These are phyloP conservation scores for Rhynchospora breviuscula DNA, from an alignment of 176 grass and related monocot genomes.

Conservation along the genomic window DNA sequence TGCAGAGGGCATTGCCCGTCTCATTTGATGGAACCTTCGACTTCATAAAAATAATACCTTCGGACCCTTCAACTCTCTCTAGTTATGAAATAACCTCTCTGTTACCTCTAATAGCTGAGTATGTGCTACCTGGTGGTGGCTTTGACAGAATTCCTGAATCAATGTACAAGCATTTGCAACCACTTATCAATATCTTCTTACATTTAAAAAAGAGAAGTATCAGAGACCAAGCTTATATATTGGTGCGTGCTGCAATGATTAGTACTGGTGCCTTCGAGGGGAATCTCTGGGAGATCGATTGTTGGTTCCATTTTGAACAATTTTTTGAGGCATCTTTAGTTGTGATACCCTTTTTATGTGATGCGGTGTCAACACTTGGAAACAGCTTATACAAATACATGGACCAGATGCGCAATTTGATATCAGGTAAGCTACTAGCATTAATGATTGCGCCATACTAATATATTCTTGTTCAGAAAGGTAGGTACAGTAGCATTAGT, in stretches of 20 bases:
- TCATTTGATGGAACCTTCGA: slow-evolving; percentile 89
- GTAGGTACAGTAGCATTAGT: not conserved
- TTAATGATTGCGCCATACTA: not conserved
- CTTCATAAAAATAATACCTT: slow-evolving; percentile 75
- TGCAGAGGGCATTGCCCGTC: slow-evolving; percentile 50
- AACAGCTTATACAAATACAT: slow-evolving; percentile 86
- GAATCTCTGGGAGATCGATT: slow-evolving; percentile 69
- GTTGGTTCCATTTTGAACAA: slow-evolving; percentile 60
- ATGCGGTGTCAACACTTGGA: slow-evolving; percentile 78
- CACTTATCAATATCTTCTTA: slow-evolving; percentile 52
- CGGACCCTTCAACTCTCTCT: slow-evolving; percentile 52
- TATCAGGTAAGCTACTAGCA: slow-evolving; percentile 31
- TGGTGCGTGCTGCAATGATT: slow-evolving; percentile 67
- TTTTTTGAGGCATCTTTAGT: slow-evolving; percentile 53
- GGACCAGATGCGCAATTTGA: slow-evolving; percentile 57
- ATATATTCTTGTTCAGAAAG: not conserved
- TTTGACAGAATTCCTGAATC: slow-evolving; percentile 57
- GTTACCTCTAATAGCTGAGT: slow-evolving; percentile 67
- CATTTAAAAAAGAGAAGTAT: slow-evolving; percentile 51
- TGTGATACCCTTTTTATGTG: slow-evolving; percentile 81
- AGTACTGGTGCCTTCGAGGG: slow-evolving; percentile 81
- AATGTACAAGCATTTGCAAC: slow-evolving; percentile 88
- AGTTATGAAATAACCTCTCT: slow-evolving; percentile 57
- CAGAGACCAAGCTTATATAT: slow-evolving; percentile 51
- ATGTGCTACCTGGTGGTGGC: slow-evolving; percentile 41